Evolutionary conservation across 148 eudicot genomes (phyloP).

Genomic region (Cornus controversa): DNA sequence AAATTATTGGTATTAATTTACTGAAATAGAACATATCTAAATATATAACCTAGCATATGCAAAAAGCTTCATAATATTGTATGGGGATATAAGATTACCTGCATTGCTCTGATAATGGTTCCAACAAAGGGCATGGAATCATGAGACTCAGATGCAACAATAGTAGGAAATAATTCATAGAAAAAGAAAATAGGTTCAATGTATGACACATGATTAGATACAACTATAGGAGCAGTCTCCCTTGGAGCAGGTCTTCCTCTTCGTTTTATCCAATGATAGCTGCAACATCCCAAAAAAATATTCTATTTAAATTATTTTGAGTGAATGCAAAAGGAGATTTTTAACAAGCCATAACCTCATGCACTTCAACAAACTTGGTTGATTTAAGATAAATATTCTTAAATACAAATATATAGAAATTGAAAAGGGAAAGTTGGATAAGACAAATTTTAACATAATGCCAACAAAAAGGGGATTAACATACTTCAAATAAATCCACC

Average conservation of each 20-base stretch:
- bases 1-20: background rate
- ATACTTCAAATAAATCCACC: background rate
- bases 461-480: background rate
- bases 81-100: slow-evolving; percentile 45
- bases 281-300: slow-evolving; percentile 28
- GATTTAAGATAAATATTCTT: too few species aligned
- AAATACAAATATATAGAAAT: background rate
- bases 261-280: slow-evolving; percentile 93
- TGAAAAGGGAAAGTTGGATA: background rate
- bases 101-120: slow-evolving; percentile 97
- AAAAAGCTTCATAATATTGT: background rate
- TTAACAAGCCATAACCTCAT: background rate
- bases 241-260: slow-evolving; percentile 87
- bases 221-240: slow-evolving; percentile 85
- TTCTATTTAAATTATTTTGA: background rate
- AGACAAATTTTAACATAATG: too few species aligned
- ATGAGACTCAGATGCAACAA: slow-evolving; percentile 90
- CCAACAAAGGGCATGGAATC: slow-evolving; percentile 93
- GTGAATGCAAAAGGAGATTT: background rate
- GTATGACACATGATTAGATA: slow-evolving; percentile 95
- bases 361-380: background rate
- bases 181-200: slow-evolving; percentile 93
- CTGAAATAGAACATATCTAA: background rate
- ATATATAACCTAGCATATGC: background rate
- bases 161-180: slow-evolving; percentile 90